Base-by-base conservation (phyloP, 768 basidiomycete species). In the Sarcodon sp. region DNA sequence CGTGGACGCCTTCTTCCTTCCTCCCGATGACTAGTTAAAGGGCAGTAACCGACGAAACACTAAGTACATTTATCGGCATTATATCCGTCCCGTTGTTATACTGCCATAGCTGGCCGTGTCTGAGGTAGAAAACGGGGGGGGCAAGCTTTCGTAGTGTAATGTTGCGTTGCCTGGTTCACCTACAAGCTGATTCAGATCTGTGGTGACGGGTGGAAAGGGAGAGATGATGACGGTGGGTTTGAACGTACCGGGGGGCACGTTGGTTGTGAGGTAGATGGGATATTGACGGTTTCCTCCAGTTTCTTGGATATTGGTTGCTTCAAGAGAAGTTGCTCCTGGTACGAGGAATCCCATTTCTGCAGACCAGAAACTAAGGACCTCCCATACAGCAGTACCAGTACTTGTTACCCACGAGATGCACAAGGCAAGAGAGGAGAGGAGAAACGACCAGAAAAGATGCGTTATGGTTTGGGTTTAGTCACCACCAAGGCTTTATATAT, bases 61-160 rank as follows among this genome's bases (percentile, higher is more conserved):
- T 81, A 35, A 71, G 57, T 35, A 77, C 66, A 52, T 73, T 76
- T 39, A 80, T 72, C 45, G 70, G 69, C 48, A 70, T 67, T 46
- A 81, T 74, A 12, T 72, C 66, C 0, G 76, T 69, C 46, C 74
- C 73, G 58, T 83, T 81, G 47, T 68, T 66, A 55, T 69, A 70
- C 45, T 74, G 71, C 65, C 68, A 77, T 21, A 81, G 65, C 44
- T 72, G 70, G 43, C 69, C 61, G 49, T 68, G 66, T 54, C 70
- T 64, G 51, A 81, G 65, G 61, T 76, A 78, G 61, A 79, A 81
- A 13, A 75, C 55, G 7, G 74, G 66, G 74, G 66, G 11, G 74
- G 72, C 8, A 50, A 44, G 47, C 59, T 53, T 47, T 54, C 51
- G 16, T 61, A 58, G 43, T 60, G 50, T 11, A 75, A 55, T 6